These are phyloP conservation scores for Suillus clintonianus DNA, from an alignment of 768 basidiomycete genomes.

Conservation along the genomic window DNA sequence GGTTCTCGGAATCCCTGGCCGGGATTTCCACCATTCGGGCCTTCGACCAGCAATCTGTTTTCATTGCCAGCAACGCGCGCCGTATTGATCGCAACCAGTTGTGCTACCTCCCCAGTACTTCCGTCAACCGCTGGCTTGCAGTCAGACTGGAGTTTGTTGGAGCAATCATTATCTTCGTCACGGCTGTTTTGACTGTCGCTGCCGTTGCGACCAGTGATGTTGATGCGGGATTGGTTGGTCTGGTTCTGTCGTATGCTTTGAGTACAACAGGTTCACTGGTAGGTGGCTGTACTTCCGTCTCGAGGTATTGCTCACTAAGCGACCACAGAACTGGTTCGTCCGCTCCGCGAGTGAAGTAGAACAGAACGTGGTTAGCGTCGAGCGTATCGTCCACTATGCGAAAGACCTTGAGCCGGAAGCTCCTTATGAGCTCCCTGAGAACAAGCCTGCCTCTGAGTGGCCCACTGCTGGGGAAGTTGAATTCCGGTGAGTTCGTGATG, in stretches of 20 bases:
- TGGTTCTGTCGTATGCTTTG: slow-evolving; percentile 83
- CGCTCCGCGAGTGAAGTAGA: slow-evolving; percentile 86
- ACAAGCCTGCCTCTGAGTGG: slow-evolving; percentile 61
- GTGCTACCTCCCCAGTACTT: slow-evolving; percentile 69
- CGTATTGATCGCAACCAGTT: slow-evolving; percentile 87
- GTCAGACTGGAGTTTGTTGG: slow-evolving; percentile 86
- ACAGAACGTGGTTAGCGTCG: slow-evolving; percentile 87
- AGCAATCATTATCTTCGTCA: slow-evolving; percentile 73
- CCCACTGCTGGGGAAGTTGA: slow-evolving; percentile 72
- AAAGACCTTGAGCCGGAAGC: slow-evolving; percentile 70
- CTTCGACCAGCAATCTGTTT: slow-evolving; percentile 69
- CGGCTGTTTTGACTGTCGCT: slow-evolving; percentile 64
- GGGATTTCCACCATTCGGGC: slow-evolving; percentile 86
- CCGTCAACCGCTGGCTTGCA: slow-evolving; percentile 83
- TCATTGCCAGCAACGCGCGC: slow-evolving; percentile 66
- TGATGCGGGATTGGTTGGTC: slow-evolving; percentile 85
- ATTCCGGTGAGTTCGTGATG: slow-evolving; percentile 57
- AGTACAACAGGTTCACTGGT: slow-evolving; percentile 84
- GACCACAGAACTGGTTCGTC: slow-evolving; percentile 73
- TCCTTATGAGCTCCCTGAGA: slow-evolving; percentile 63
- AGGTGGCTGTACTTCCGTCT: slow-evolving; percentile 21
- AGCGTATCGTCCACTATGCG: slow-evolving; percentile 83
- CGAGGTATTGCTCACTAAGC: slow-evolving; percentile 4
- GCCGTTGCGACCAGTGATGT: slow-evolving; percentile 77
- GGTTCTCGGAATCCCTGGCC: slow-evolving; percentile 77